phyloP scores from a whole-genome alignment of 148 eudicot genomes.

The Arbutus unedo region DNA sequence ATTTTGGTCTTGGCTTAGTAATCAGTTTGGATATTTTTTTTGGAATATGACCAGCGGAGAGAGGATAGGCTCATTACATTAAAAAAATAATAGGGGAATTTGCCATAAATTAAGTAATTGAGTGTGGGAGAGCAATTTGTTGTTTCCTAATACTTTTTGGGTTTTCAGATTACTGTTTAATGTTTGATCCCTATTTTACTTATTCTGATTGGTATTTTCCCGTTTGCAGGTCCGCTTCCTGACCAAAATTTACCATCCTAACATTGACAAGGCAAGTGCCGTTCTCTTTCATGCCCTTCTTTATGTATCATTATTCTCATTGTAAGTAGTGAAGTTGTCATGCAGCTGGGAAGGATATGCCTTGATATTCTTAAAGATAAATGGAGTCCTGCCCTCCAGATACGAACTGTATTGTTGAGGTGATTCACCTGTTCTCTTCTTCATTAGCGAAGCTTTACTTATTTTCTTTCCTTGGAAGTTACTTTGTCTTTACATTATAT shows the following conservation, averaged over 20 bases:
- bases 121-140: background rate
- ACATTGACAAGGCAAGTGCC: conserved; percentile 81
- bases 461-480: background rate
- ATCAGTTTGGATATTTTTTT: no score
- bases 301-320: background rate
- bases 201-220: conserved; percentile 19
- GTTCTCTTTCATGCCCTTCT: background rate
- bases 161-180: background rate
- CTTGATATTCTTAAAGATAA: conserved; percentile 98
- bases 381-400: conserved; percentile 99
- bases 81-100: no score
- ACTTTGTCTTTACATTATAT: background rate
- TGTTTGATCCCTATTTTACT: background rate
- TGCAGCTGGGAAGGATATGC: conserved; percentile 98
- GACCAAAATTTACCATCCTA: conserved; percentile 97
- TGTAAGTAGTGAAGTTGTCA: conserved; percentile 3
- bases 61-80: no score
- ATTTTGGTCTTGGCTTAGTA: no score
- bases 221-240: conserved; percentile 86
- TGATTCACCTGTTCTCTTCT: conserved; percentile 25
- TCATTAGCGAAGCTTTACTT: background rate
- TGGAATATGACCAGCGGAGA: no score
- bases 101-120: background rate
- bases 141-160: background rate
- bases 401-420: conserved; percentile 96